A percentile compares a stretch with the other conserved stretches of the same genome.
Evolutionary conservation across 176 grass and related monocot genomes (phyloP).

Genomic region (Stipa capillata): DNA sequence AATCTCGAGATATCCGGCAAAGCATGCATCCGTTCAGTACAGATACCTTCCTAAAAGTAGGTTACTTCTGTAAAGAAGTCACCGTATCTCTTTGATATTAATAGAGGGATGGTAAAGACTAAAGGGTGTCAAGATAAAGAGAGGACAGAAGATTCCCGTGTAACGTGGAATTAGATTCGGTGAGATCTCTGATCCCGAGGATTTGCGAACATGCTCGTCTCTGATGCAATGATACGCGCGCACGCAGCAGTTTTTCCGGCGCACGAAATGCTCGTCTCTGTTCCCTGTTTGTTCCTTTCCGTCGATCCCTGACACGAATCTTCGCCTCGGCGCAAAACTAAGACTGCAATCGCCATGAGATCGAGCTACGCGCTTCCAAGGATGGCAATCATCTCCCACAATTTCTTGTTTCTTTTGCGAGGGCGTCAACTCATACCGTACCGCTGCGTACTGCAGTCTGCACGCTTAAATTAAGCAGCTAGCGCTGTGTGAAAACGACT

Average conservation of each 20-base stretch:
- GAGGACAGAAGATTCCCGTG: slow-evolving; percentile 1
- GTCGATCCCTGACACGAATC: not conserved
- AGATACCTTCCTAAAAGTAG: not conserved
- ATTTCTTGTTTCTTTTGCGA: not conserved
- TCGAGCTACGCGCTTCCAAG: not conserved
- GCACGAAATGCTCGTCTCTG: not conserved
- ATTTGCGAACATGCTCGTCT: slow-evolving; percentile 34
- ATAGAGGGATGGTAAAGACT: not conserved
- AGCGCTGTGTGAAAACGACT: not conserved
- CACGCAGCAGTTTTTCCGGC: not conserved
- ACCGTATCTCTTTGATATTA: not conserved
- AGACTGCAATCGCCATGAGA: not conserved
- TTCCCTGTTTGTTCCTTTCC: slow-evolving; percentile 1
- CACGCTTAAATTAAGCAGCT: not conserved
- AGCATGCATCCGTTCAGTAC: not conserved
- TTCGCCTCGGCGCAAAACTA: not conserved
- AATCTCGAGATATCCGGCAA: not conserved
- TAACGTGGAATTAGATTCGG: not conserved
- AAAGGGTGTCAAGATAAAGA: not conserved
- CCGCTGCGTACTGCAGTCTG: too few species aligned
- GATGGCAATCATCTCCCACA: not conserved
- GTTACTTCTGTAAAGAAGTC: not conserved
- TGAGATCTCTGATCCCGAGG: slow-evolving; percentile 42
- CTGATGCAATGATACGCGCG: slow-evolving; percentile 21
- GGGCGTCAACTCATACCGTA: not conserved